Conservation (phyloP, 148 eudicot genomes). For the Vaccinium corymbosum region DNA sequence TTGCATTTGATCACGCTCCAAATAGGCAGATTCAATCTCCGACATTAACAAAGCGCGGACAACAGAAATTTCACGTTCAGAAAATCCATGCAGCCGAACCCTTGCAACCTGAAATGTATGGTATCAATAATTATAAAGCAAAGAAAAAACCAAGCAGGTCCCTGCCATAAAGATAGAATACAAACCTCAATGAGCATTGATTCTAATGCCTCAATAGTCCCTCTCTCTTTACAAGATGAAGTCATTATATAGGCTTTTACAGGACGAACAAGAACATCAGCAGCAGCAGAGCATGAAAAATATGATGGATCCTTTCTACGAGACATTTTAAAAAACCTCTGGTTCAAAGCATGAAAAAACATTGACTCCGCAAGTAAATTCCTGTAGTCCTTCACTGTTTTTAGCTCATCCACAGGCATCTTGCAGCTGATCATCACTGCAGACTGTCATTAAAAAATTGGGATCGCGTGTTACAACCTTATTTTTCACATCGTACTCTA, state of each 20-base stretch:
- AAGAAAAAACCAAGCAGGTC: slow-evolving; percentile 15
- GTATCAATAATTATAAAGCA: slow-evolving; percentile 22
- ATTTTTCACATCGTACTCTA: neutral
- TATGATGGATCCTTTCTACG: slow-evolving; percentile 64
- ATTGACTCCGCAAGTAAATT: slow-evolving; percentile 65
- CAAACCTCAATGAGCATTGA: slow-evolving; percentile 80
- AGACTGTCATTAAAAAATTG: slow-evolving; percentile 44
- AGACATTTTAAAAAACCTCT: slow-evolving; percentile 67
- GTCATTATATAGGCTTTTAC: slow-evolving; percentile 74
- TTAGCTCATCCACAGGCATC: slow-evolving; percentile 55
- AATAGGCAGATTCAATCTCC: slow-evolving; percentile 83
- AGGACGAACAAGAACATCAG: slow-evolving; percentile 57
- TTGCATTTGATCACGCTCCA: slow-evolving; percentile 87
- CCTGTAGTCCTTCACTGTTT: slow-evolving; percentile 66
- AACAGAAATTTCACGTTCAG: slow-evolving; percentile 80
- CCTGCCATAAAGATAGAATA: slow-evolving; percentile 14
- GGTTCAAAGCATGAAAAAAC: slow-evolving; percentile 80
- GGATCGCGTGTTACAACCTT: neutral
- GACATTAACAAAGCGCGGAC: slow-evolving; percentile 65
- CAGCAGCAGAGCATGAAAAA: slow-evolving; percentile 73
- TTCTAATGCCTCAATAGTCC: slow-evolving; percentile 70
- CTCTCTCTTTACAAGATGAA: slow-evolving; percentile 81
- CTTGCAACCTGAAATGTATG: slow-evolving; percentile 64
- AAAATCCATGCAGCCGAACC: slow-evolving; percentile 78
- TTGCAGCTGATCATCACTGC: slow-evolving; percentile 85